A percentile compares a stretch with the other conserved stretches of the same genome.
phyloP scores from a whole-genome alignment of 192 early-diverging fungal genomes.

The Pilobolus umbonatus region DNA sequence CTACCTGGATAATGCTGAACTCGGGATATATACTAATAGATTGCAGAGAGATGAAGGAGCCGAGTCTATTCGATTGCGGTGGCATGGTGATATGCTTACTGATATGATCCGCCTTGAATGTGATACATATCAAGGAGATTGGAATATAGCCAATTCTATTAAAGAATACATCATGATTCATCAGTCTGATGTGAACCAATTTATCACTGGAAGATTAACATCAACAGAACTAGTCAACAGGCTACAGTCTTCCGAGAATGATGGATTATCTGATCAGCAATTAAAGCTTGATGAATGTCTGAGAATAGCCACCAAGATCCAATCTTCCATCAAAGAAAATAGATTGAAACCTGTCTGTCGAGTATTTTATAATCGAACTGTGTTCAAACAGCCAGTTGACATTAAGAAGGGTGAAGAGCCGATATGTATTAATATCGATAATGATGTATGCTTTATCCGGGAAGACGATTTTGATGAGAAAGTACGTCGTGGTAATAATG shows the following conservation, averaged over 20 bases:
- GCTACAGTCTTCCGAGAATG: constrained; percentile 58
- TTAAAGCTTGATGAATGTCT: constrained; percentile 50
- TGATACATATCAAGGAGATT: constrained; percentile 26
- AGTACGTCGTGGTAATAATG: constrained; percentile 57
- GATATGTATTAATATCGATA: constrained; percentile 92
- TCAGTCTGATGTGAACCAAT: constrained; percentile 13
- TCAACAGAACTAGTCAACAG: constrained; percentile 55
- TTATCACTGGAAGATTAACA: constrained; percentile 11
- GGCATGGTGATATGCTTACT: constrained; percentile 25
- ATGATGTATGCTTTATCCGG: constrained; percentile 89
- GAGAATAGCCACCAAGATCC: constrained; percentile 17
- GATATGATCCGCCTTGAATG: constrained; percentile 27
- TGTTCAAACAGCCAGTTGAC: constrained; percentile 45
- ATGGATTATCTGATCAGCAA: too few relatives aligned
- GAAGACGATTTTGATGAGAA: constrained; percentile 77
- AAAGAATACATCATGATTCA: constrained; percentile 29
- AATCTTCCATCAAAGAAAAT: constrained; percentile 26
- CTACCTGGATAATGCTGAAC: constrained; percentile 29
- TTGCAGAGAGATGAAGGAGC: constrained; percentile 32
- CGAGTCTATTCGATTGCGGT: constrained; percentile 28
- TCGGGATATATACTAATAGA: constrained; percentile 28
- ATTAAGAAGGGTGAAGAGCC: constrained; percentile 46
- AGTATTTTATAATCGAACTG: constrained; percentile 31
- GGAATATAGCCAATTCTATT: constrained; percentile 22
- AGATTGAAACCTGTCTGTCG: constrained; percentile 20